phyloP scores from a whole-genome alignment of 129 eudicot species.

The Arctium lappa region DNA sequence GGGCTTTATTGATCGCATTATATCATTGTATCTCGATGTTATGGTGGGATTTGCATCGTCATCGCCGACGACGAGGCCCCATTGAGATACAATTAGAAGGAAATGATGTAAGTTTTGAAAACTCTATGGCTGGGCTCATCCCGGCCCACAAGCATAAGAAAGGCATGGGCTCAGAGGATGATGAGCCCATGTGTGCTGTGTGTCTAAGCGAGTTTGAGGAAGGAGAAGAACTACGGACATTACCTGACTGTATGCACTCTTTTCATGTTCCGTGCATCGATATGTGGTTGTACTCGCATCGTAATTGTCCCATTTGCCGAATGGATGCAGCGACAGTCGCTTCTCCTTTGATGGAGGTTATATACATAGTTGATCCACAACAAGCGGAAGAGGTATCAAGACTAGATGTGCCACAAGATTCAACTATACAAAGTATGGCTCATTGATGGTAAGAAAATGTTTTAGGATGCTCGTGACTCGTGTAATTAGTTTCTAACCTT shows the following conservation, averaged over 20 bases:
- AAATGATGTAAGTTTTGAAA: conserved; percentile 19
- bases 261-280: conserved; percentile 50
- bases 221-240: conserved; percentile 44
- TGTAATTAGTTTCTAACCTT: conserved; percentile 9
- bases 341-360: conserved; percentile 15
- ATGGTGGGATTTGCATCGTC: conserved; percentile 27
- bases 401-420: conserved; percentile 15
- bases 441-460: not conserved
- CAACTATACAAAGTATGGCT: conserved; percentile 17
- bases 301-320: conserved; percentile 48
- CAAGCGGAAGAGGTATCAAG: conserved; percentile 14
- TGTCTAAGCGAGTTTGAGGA: conserved; percentile 47
- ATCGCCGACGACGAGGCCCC: not conserved
- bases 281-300: conserved; percentile 49
- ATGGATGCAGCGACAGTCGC: conserved; percentile 20
- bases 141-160: conserved; percentile 35
- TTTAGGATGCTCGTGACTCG: not conserved
- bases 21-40: conserved; percentile 34
- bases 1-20: conserved; percentile 31
- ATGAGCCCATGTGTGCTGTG: conserved; percentile 37
- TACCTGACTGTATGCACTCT: conserved; percentile 47
- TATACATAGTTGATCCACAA: conserved; percentile 18
- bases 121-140: conserved; percentile 22
- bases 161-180: conserved; percentile 13
- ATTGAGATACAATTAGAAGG: not conserved